Base-by-base conservation (phyloP, 345 rosid species). In the Citrus unshiu region DNA sequence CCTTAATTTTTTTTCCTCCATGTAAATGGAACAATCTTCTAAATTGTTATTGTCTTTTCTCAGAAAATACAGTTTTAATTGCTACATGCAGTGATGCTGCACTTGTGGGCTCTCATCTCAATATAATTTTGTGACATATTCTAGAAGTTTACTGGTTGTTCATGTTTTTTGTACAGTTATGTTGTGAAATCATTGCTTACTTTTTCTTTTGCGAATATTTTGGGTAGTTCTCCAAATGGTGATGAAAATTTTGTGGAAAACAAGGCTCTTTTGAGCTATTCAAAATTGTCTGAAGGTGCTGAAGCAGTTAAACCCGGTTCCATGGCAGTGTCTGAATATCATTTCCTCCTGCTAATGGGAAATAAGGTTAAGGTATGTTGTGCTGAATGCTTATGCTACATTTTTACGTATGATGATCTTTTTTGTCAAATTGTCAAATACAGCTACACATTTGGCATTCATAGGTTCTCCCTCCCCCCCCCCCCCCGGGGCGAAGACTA, bases 241-340 rank as follows among this genome's bases (percentile, higher is more conserved):
- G 98, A 96, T 87, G 93, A 93, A 79, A 94, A 93, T 85, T 96
- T 94, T 87, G 93, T 96, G 91, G 99, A 96, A 89, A 94, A 91
- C 87, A 96, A 96, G 88, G 99, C 98, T 35, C 98, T 96, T 49
- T 84, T 96, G 86, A 87, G 81, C 86, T 94, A 96, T 71, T 77
- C 90, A 78, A 96, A 94, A 85, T 76, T 96, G 79, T 86, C 86
- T 86, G 93, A 90, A 79, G 93, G 93, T 82, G 78, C 87, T 18
- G 98, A 91, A 85, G 85, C 81, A 68, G 85, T 89, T 75, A 92
- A 86, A 86, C 99, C 99, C 46, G 80, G 92, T 84, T 96, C 98
- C 64, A 88, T 96, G 91, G 93, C 97, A 51, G 95, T 93, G 82
- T 94, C 99, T 27, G 99, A 96, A 86, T 96, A 85, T 81, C 99